Percentiles rank a stretch among this genome's conserved stretches.
These are phyloP conservation scores for Collybiopsis confluens DNA, from an alignment of 768 basidiomycete genomes.

Conservation along the genomic window DNA sequence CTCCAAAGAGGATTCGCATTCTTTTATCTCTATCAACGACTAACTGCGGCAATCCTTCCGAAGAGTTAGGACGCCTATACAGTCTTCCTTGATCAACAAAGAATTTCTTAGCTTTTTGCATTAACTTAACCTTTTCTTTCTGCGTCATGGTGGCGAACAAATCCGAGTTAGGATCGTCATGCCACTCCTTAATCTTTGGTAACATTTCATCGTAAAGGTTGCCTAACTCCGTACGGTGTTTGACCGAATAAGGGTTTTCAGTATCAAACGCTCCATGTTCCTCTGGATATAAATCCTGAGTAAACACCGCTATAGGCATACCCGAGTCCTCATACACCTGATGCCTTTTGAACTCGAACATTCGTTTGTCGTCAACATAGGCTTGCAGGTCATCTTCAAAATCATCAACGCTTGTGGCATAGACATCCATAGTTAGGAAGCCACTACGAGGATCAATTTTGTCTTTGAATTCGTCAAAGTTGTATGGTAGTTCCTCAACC, in stretches of 20 bases:
- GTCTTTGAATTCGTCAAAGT: not conserved
- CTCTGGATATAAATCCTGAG: not conserved
- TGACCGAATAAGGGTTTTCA: not conserved
- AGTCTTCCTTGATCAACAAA: not conserved
- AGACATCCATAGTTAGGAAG: not conserved
- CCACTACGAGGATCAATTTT: not conserved
- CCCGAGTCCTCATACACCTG: not conserved
- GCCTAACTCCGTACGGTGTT: not conserved
- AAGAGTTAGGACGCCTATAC: slow-evolving; percentile 9
- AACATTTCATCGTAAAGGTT: slow-evolving; percentile 3
- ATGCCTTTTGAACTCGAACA: not conserved
- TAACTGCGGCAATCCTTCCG: slow-evolving; percentile 14
- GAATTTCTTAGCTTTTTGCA: not conserved
- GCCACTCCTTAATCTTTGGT: slow-evolving; percentile 17
- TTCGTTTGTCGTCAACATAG: not conserved
- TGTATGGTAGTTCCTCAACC: slow-evolving; percentile 10
- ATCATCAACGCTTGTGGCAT: not conserved
- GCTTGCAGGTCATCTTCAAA: not conserved
- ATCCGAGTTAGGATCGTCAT: slow-evolving; percentile 23
- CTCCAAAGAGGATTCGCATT: slow-evolving; percentile 16
- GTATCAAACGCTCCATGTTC: not conserved
- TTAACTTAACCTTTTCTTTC: not conserved
- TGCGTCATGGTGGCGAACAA: too few relatives aligned
- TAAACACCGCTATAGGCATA: not conserved
- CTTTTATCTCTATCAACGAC: slow-evolving; percentile 6